Evolutionary conservation across 2,329 filamentous ascomycete genomes (phyloP), one percentile per base, ranked within the genome.

Genomic region (Fusarium sp.): DNA sequence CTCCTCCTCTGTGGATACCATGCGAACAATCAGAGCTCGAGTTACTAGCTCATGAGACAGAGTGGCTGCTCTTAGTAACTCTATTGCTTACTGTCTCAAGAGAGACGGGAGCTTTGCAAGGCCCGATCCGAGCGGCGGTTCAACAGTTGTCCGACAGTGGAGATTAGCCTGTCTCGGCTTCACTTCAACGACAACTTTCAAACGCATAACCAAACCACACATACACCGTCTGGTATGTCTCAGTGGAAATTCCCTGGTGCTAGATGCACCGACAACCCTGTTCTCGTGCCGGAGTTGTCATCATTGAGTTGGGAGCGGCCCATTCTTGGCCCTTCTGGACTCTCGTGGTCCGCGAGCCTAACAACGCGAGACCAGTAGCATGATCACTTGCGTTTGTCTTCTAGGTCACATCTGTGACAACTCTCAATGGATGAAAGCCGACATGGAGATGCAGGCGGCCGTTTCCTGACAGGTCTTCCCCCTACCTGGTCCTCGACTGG

Each of bases 61-160:
- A n/a, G 38, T 47, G 50, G 42, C 70, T 54, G 62, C 49, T 71
- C 57, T 68, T 46, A 29, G 66, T 46, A 66, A 27, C 27, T 44
- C 49, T 54, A n/a, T 31, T 61, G 9, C 41, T 41, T 65, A 31
- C 17, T 63, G 55, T 57, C 55, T 41, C 41, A 47, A 39, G 22
- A 29, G 55, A 38, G 42, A 45, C 38, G 62, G 70, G 62, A 64
- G 45, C 45, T 47, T 65, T 60, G 39, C 52, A 63, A 74, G 68
- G 71, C 45, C 71, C 71, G 58, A 68, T 31, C 71, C 71, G 61
- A 64, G 52, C 55, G 52, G 58, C 41, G 61, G 58, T 36, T 50
- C 39, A 20, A 46, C 35, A 38, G 41, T 35, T 61, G 52, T 45
- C 56, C 42, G 60, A 58, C 49, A 53, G 18, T 53, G 22, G 31